phyloP scores from a whole-genome alignment of 2,329 filamentous ascomycete species.

The Colletotrichum neosansevieriae region DNA sequence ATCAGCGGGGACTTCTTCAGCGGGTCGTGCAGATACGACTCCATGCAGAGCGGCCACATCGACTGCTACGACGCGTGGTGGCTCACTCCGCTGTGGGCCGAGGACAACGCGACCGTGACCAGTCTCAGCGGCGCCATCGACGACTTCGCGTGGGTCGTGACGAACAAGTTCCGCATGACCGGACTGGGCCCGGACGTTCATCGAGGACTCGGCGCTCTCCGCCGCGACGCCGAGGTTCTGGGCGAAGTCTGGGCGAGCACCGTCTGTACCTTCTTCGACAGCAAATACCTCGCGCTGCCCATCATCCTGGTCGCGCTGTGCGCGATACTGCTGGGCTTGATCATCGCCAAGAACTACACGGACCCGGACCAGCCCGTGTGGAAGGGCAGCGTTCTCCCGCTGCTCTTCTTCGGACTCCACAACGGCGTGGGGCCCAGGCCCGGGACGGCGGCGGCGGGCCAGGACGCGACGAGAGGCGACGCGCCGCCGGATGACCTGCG shows the following conservation, averaged over 20 bases:
- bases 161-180: constrained; percentile 35
- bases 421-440: not conserved
- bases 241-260: constrained; percentile 23
- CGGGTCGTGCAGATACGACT: constrained; percentile 20
- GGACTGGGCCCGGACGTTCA: constrained; percentile 12
- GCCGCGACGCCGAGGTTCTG: not conserved
- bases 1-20: constrained; percentile 9
- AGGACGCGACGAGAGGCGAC: not conserved
- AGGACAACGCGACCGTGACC: constrained; percentile 28
- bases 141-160: constrained; percentile 29
- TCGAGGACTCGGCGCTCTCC: not conserved
- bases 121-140: constrained; percentile 20
- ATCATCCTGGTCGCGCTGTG: constrained; percentile 11
- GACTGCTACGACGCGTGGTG: constrained; percentile 30
- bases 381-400: constrained; percentile 34
- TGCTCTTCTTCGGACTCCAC: constrained; percentile 30
- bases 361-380: constrained; percentile 35
- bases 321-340: constrained; percentile 21
- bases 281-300: constrained; percentile 21
- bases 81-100: constrained; percentile 29
- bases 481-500: not conserved
- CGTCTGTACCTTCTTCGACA: constrained; percentile 30
- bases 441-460: not conserved
- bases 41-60: constrained; percentile 33
- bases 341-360: constrained; percentile 30